A percentile compares a stretch with the other conserved stretches of the same genome.
Conservation (phyloP, 2,329 filamentous ascomycete species). For the Niveomyces coronatus region DNA sequence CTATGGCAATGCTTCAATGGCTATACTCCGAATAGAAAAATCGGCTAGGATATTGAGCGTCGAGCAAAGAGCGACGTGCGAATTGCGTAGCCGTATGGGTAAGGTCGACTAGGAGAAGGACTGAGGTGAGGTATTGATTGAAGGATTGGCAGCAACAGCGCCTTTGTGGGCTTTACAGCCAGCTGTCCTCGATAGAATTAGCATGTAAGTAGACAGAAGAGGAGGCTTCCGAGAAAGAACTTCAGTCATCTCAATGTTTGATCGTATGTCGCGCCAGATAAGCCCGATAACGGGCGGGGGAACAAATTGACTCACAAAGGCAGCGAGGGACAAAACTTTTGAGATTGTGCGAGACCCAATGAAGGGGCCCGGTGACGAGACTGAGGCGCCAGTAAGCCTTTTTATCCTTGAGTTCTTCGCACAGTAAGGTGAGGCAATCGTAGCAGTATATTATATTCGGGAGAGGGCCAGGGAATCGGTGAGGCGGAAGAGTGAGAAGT, state of each 20-base stretch:
- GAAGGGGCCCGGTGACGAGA: slow-evolving; percentile 3
- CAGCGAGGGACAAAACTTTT: neutral
- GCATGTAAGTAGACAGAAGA: neutral
- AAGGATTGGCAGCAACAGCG: neutral
- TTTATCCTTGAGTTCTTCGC: no score
- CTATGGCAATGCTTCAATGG: neutral
- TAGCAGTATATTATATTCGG: neutral
- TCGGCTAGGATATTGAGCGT: neutral
- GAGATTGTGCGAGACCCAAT: slow-evolving; percentile 5
- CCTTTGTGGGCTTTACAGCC: neutral
- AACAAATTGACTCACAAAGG: slow-evolving; percentile 7
- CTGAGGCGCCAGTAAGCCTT: neutral
- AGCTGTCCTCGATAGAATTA: neutral
- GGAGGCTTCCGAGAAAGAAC: no score
- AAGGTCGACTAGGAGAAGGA: neutral
- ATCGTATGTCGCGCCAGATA: no score
- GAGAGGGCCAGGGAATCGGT: neutral
- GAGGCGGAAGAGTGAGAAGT: slow-evolving; percentile 6
- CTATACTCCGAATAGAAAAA: no score
- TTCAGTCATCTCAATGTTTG: no score
- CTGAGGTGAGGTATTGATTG: no score
- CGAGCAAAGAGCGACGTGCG: neutral
- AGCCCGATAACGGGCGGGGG: no score
- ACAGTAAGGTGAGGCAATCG: neutral
- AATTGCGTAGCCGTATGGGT: neutral